Conservation (phyloP, 106 monocot species). For the Vanilla planifolia region DNA sequence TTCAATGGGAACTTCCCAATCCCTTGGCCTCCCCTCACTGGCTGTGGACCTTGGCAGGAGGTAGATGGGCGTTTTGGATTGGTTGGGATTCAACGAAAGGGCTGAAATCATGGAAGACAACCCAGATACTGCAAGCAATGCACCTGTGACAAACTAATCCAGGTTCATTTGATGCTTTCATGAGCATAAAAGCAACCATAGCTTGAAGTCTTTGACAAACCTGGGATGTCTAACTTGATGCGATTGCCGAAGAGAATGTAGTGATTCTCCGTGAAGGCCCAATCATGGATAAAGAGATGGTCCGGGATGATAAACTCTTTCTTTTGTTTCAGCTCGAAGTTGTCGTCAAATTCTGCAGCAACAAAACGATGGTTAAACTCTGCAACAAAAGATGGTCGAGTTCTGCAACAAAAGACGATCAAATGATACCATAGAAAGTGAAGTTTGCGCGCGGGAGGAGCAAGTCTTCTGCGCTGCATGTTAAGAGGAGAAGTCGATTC, state of each 20-base stretch:
- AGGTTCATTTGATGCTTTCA: no score
- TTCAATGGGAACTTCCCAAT: constrained; percentile 65
- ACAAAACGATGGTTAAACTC: no score
- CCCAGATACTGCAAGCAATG: constrained; percentile 58
- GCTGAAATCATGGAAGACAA: constrained; percentile 74
- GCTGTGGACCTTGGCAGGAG: constrained; percentile 58
- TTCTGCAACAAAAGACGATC: not conserved
- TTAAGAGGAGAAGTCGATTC: constrained; percentile 57
- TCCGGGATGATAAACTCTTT: constrained; percentile 43
- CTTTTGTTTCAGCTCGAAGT: constrained; percentile 38
- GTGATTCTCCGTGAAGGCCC: constrained; percentile 49
- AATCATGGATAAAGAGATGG: constrained; percentile 61
- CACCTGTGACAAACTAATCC: constrained; percentile 38
- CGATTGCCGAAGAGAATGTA: constrained; percentile 48
- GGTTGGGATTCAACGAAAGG: constrained; percentile 50
- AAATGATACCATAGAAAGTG: constrained; percentile 73
- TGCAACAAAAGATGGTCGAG: no score
- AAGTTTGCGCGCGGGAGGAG: constrained; percentile 87
- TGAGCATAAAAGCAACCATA: not conserved
- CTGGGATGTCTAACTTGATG: constrained; percentile 47
- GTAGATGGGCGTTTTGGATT: constrained; percentile 53
- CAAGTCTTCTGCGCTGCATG: constrained; percentile 94
- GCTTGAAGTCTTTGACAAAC: constrained; percentile 2
- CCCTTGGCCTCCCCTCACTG: constrained; percentile 1
- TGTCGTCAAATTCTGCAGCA: constrained; percentile 30